Evolutionary conservation across 192 early-diverging fungal genomes (phyloP).

Genomic region (Linnemannia hyalina): DNA sequence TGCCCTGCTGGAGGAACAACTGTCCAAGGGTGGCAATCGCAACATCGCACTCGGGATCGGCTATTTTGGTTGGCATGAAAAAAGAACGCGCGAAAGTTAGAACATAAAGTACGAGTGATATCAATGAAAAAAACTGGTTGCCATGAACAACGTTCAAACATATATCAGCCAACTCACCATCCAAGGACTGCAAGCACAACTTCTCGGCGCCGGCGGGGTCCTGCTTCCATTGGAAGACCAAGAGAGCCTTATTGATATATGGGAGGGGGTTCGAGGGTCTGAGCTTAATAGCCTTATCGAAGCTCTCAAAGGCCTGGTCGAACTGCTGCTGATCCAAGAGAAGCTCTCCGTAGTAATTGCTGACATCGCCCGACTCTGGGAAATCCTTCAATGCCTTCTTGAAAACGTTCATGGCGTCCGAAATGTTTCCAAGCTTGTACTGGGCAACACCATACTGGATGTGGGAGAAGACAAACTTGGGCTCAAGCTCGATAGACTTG

Average conservation of each 20-base stretch:
- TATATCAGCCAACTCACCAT: constrained; percentile 55
- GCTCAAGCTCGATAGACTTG: constrained; percentile 83
- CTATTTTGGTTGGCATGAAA: constrained; percentile 45
- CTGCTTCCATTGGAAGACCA: constrained; percentile 82
- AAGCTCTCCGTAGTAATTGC: constrained; percentile 98
- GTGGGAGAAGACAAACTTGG: constrained; percentile 87
- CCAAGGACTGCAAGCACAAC: constrained; percentile 83
- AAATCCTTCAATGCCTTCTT: constrained; percentile 85
- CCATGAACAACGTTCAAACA: neutral
- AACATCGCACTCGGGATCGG: constrained; percentile 97
- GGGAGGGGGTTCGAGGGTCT: constrained; percentile 89
- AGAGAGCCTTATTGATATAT: constrained; percentile 96
- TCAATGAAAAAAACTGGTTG: neutral
- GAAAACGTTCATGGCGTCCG: constrained; percentile 82
- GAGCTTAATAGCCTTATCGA: constrained; percentile 91
- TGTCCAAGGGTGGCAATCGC: constrained; percentile 86
- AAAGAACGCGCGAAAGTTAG: neutral
- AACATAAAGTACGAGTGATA: neutral
- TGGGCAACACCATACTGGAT: constrained; percentile 96
- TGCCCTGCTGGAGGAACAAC: constrained; percentile 88
- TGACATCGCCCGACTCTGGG: constrained; percentile 85
- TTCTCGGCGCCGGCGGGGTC: constrained; percentile 82
- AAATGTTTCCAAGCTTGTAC: constrained; percentile 89
- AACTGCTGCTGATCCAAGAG: constrained; percentile 88
- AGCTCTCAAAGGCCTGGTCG: constrained; percentile 85